Evolutionary conservation across 2,329 filamentous ascomycete genomes (phyloP).

Genomic region (Fusarium chlamydosporum): DNA sequence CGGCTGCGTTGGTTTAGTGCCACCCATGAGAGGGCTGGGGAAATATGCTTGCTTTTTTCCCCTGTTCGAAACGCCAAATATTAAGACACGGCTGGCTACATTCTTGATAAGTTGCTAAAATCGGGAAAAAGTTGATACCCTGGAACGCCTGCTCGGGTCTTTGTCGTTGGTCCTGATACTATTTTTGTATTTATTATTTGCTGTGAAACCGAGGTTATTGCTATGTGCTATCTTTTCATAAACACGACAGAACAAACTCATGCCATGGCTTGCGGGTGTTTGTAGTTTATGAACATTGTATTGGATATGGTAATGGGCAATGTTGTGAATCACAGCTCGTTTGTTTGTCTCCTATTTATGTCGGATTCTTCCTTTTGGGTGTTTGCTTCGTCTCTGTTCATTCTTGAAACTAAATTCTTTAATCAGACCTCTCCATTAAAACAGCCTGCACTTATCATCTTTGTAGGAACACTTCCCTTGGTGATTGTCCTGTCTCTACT

Average conservation of each 20-base stretch:
- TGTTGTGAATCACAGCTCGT: not conserved
- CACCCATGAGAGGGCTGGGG: not conserved
- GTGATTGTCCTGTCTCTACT: not conserved
- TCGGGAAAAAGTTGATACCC: not conserved
- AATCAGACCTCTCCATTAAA: no score
- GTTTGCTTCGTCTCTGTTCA: not conserved
- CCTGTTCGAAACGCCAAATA: slow-evolving; percentile 15
- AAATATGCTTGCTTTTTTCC: slow-evolving; percentile 8
- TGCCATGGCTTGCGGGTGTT: slow-evolving; percentile 1
- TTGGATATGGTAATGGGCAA: not conserved
- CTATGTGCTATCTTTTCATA: not conserved
- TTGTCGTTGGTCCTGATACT: not conserved
- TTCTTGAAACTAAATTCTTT: not conserved
- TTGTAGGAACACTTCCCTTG: fast-evolving
- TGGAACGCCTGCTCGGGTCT: not conserved
- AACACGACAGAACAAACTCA: not conserved
- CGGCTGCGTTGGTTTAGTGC: not conserved
- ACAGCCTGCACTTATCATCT: no score
- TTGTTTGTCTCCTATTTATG: not conserved
- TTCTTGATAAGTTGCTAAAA: not conserved
- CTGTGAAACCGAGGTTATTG: slow-evolving; percentile 9
- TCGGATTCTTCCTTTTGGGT: not conserved
- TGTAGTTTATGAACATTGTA: not conserved
- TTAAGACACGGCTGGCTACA: slow-evolving; percentile 9
- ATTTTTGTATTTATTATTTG: slow-evolving; percentile 7